A percentile compares a stretch with the other conserved stretches of the same genome.
Evolutionary conservation across 192 early-diverging fungal genomes (phyloP).

Genomic region (Coemansia sp.): DNA sequence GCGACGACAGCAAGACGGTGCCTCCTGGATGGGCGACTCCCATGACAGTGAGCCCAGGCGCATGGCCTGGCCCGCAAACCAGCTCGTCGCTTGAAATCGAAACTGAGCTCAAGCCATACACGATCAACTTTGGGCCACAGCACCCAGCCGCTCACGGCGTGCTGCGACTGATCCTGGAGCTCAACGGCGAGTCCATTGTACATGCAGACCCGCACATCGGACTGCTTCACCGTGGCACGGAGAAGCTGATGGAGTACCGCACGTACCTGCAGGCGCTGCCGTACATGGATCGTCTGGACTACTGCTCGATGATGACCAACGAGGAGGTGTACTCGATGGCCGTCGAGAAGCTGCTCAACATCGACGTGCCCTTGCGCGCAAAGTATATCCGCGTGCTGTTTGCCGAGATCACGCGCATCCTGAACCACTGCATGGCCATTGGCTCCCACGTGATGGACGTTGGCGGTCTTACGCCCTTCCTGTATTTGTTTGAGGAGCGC

Average conservation of each 20-base stretch:
- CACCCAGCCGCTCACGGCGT: constrained; percentile 99
- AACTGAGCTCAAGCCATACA: constrained; percentile 73
- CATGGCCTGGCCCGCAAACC: constrained; percentile 47
- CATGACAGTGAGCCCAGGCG: constrained; percentile 37
- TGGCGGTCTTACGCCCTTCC: constrained; percentile 95
- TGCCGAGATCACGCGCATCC: constrained; percentile 95
- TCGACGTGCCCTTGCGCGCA: constrained; percentile 88
- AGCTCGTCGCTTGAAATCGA: constrained; percentile 25
- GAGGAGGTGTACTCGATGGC: constrained; percentile 97
- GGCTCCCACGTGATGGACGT: constrained; percentile 98
- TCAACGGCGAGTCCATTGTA: constrained; percentile 88
- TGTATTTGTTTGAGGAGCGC: constrained; percentile 99
- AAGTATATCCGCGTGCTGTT: constrained; percentile 98
- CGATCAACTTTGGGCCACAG: constrained; percentile 99
- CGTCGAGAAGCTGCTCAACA: constrained; percentile 97
- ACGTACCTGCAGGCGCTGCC: constrained; percentile 97
- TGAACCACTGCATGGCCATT: constrained; percentile 98
- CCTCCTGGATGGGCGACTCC: constrained; percentile 48
- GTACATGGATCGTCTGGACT: constrained; percentile 98
- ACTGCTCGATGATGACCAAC: constrained; percentile 99
- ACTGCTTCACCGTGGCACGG: constrained; percentile 95
- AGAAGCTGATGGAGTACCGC: constrained; percentile 99
- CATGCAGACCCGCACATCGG: constrained; percentile 97
- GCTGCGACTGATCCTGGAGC: constrained; percentile 88
- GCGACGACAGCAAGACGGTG: constrained; percentile 30